Evolutionary conservation across 2,329 filamentous ascomycete species (phyloP).

Genomic region (Macrophomina pseudophaseolina): DNA sequence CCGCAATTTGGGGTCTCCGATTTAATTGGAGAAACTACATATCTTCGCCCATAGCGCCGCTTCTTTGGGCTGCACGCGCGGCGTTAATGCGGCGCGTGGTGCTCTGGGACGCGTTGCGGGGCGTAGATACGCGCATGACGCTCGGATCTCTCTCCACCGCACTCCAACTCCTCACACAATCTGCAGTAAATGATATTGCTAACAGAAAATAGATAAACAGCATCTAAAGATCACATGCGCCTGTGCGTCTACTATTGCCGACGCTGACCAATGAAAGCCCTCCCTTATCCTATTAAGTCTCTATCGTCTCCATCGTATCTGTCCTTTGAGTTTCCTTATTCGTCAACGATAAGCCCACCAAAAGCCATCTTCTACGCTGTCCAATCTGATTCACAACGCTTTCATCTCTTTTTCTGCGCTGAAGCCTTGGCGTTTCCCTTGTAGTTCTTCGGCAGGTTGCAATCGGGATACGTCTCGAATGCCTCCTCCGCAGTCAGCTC

Average conservation of each 20-base stretch:
- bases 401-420: background rate
- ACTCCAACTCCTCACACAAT: background rate
- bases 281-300: background rate
- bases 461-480: background rate
- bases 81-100: background rate
- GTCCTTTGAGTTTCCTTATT: background rate
- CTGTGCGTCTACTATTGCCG: background rate
- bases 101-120: constrained; percentile 10
- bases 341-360: background rate
- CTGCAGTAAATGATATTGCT: constrained; percentile 3
- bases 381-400: background rate
- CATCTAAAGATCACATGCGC: background rate
- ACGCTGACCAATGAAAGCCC: background rate
- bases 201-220: constrained; percentile 1
- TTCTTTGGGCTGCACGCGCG: background rate
- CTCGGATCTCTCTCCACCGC: background rate
- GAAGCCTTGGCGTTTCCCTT: background rate
- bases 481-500: background rate
- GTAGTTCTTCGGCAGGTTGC: background rate
- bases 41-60: background rate
- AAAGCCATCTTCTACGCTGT: background rate
- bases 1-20: constrained; percentile 11
- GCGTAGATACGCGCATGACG: constrained; percentile 1
- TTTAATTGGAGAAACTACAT: background rate
- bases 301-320: background rate